phyloP scores from a whole-genome alignment of 257 asterid genomes.

The Przewalskia tangutica region DNA sequence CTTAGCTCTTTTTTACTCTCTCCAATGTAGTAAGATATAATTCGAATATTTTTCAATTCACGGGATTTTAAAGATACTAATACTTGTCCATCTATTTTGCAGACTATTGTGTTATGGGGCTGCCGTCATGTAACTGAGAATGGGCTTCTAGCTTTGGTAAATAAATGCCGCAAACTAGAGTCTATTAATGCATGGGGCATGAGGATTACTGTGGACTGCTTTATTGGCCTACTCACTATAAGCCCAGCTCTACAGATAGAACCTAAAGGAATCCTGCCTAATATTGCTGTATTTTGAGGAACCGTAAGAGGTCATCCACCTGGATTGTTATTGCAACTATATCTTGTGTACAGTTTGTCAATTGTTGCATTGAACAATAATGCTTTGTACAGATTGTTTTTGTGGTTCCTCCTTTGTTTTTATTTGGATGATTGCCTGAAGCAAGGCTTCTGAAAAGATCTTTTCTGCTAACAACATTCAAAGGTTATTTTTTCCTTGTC shows the following conservation, averaged over 20 bases:
- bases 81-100: slow-evolving; percentile 3
- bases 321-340: slow-evolving; percentile 1
- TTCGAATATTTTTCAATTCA: no score
- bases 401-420: background rate
- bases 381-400: background rate
- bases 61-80: background rate
- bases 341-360: slow-evolving; percentile 2
- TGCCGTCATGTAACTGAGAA: slow-evolving; percentile 77
- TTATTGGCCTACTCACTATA: slow-evolving; percentile 47
- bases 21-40: background rate
- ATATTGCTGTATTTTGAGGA: slow-evolving; percentile 38
- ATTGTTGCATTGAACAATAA: background rate
- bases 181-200: slow-evolving; percentile 86
- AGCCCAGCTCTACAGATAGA: slow-evolving; percentile 76
- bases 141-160: slow-evolving; percentile 69
- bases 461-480: background rate
- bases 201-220: slow-evolving; percentile 66
- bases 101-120: slow-evolving; percentile 83
- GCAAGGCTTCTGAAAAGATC: background rate
- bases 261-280: slow-evolving; percentile 41
- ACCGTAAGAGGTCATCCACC: background rate
- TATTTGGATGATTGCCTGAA: background rate
- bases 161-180: slow-evolving; percentile 57
- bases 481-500: background rate
- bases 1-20: background rate